Conservation (phyloP, 164 flowering plant species). For the Brasenia schreberi region DNA sequence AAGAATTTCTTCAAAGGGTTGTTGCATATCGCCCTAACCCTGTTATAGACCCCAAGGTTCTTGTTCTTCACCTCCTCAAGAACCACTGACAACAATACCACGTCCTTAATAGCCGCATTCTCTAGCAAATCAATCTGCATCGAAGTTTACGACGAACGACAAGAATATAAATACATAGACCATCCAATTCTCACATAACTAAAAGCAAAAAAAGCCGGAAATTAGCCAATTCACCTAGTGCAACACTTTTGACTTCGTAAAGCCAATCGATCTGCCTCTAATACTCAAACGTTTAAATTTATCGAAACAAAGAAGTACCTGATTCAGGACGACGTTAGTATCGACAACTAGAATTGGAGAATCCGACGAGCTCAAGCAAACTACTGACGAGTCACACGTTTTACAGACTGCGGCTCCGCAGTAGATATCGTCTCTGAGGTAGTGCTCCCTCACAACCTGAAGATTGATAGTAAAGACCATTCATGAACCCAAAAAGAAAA, state of each 20-base stretch:
- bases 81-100: conserved; percentile 73
- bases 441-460: conserved; percentile 78
- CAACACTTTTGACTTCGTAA: neutral
- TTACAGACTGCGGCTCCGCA: conserved; percentile 66
- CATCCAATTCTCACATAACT: neutral
- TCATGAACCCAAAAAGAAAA: neutral
- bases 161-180: no score
- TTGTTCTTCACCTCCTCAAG: conserved; percentile 85
- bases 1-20: conserved; percentile 52
- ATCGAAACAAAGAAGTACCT: conserved; percentile 26
- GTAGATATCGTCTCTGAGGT: conserved; percentile 77
- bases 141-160: neutral
- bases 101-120: conserved; percentile 73
- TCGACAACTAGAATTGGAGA: conserved; percentile 62
- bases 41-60: conserved; percentile 66
- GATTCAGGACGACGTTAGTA: conserved; percentile 88
- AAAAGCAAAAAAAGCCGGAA: neutral
- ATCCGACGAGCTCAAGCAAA: conserved; percentile 38
- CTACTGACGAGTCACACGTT: conserved; percentile 41
- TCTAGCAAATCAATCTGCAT: conserved; percentile 91
- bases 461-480: neutral
- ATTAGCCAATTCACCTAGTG: neutral
- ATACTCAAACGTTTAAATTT: neutral
- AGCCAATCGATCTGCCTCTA: neutral
- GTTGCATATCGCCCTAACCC: conserved; percentile 67